Evolutionary conservation across 495 filamentous ascomycete genomes (phyloP), one percentile per base, ranked within the genome.

Genomic region (Podospora comata): DNA sequence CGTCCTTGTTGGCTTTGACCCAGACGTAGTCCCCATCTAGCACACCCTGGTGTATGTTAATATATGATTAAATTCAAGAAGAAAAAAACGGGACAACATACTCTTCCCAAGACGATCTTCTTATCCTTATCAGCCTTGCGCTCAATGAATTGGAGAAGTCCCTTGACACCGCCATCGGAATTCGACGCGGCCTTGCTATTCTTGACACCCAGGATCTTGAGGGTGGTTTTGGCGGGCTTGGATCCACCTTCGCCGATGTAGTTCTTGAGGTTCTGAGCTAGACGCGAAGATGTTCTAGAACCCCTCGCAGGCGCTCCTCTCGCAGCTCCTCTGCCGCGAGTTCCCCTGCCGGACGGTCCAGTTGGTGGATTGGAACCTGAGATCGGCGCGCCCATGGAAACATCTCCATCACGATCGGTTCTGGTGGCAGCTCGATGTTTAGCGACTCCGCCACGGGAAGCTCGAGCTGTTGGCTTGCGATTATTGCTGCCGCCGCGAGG

Each of bases 331-430:
- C 57, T 65, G 53, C 73, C 71, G 34, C 70, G 67, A 67, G 72
- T 75, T 61, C 81, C 60, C 73, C 80, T 68, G 72, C 48, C 70
- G 16, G 59, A 53, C 23, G 48, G 60, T 19, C 61, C 66, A 39
- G 34, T 77, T 32, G 83, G 60, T 7, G 59, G 30, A 6, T 63
- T 81, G 53, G 67, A 70, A 28, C 75, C 74, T 20, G 74, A 74
- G 34, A 75, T 74, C 23, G 80, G 77, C 60, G 77, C 80, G 76
- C 88, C 91, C 92, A 95, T 96, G 39, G 88, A 85, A 54, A 95
- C 81, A 78, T 96, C 92, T 16, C 92, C 92, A 83, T 96, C 92
- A 71, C 86, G 86, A 75, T 96, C 92, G 65, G 86, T 82, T 61
- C 86, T 84, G 5, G 78, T 77, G 16, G 79, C 67, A 48, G 66